phyloP scores from a whole-genome alignment of 2,329 filamentous ascomycete genomes.

The Chrysoporthe austroafricana region DNA sequence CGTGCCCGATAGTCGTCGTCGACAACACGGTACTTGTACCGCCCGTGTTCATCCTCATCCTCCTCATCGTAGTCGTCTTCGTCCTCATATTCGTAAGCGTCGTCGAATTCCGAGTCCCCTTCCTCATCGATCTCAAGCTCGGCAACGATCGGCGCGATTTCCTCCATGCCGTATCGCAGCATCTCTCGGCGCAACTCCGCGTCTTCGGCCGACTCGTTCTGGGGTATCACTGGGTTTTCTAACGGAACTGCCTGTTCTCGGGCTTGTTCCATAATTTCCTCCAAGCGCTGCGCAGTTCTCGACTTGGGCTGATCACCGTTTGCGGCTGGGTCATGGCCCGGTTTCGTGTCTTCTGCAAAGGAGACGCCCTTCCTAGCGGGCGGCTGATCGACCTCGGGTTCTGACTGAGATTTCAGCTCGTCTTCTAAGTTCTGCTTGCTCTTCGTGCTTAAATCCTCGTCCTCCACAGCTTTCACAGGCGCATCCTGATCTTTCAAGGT shows the following conservation, averaged over 20 bases:
- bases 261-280: slow-evolving; percentile 60
- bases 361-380: slow-evolving; percentile 61
- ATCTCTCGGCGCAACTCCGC: slow-evolving; percentile 82
- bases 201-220: slow-evolving; percentile 79
- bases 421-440: not conserved
- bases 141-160: slow-evolving; percentile 89
- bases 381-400: slow-evolving; percentile 24
- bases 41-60: slow-evolving; percentile 71
- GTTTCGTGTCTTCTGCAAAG: slow-evolving; percentile 65
- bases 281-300: slow-evolving; percentile 51
- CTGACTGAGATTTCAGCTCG: slow-evolving; percentile 15
- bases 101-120: slow-evolving; percentile 22
- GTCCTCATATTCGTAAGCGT: slow-evolving; percentile 49
- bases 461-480: slow-evolving; percentile 6
- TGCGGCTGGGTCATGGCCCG: slow-evolving; percentile 37
- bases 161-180: slow-evolving; percentile 85
- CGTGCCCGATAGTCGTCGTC: slow-evolving; percentile 75
- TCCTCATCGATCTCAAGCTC: slow-evolving; percentile 81
- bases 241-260: slow-evolving; percentile 56
- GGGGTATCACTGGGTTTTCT: slow-evolving; percentile 61
- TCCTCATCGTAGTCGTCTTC: slow-evolving; percentile 55
- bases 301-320: slow-evolving; percentile 38
- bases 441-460: not conserved
- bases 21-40: slow-evolving; percentile 68
- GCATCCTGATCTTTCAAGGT: slow-evolving; percentile 5